Evolutionary conservation across 2,329 filamentous ascomycete species (phyloP), one percentile per base, ranked within the genome.

Genomic region (Pseudogymnoascus sp.): DNA sequence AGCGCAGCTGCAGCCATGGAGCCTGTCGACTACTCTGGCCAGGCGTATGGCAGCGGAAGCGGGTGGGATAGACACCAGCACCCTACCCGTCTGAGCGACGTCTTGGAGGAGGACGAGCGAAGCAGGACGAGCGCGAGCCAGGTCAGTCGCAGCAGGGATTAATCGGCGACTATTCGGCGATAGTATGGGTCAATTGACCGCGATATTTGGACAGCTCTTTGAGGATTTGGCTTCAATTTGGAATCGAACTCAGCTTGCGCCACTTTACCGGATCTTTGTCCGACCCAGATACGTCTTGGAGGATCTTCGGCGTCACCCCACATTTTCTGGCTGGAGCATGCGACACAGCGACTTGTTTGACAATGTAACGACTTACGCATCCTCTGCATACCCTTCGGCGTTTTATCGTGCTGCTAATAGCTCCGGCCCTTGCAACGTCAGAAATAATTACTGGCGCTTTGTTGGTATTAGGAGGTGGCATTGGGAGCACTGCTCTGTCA

Each of bases 51-150:
- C n/a, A 75, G 80, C 7, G 83, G 84, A 1, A 82, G 86, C 2
- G 87, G 84, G 15, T 96, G 91, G 90, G 90, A 95, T 67, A 83
- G 87, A 63, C 92, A 96, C 75, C 90, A 95, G 68, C 91, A 96
- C 75, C 92, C 92, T 0, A 96, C 92, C 7, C 81, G 93, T 63
- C 79, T 96, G 66, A 96, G 91, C 74, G 92, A 96, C 75, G 92
- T 96, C 29, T 82, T 95, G 72, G 91, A 91, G 72, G 88, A 96
- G 67, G 90, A 95, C 68, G 91, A 96, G 75, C 82, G 86, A 60
- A 90, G 89, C 72, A 84, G 89, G 21, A 90, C 88, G 13, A 90
- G 88, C 68, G 86, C 71, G 1, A 71, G 69, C 53, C 70, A 72
- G 56, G 62, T 72, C 19, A 56, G 50, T 21, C 50, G 50, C 50